Base-by-base conservation (phyloP, 345 rosid genomes). In the Syzygium grande region DNA sequence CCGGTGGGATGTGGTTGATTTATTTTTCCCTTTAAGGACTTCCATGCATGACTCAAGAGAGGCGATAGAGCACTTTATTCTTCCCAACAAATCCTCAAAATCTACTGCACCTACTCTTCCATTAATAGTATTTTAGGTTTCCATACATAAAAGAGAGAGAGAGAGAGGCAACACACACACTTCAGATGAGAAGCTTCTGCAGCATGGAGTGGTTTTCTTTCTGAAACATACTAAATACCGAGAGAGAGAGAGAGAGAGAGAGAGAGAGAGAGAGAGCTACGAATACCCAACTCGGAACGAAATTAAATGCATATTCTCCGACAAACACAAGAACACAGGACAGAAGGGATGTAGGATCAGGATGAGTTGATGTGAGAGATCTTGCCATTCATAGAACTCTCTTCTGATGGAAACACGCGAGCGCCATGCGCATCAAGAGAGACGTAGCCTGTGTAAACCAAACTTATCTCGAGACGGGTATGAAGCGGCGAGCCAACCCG, bases 301-400 rank as follows among this genome's bases (percentile, higher is more conserved):
- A 86, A 65, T 63, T 86, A 51, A 86, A 86, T 86, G 87, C 87
- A 65, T 23, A 63, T 86, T 86, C 87, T 41, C 53, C 58, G 83
- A 49, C 52, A 53, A 86, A 63, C 84, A 30, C 58, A 86, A 63
- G 49, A 73, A 38, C 6, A 30, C 79, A 9, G 23, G 49, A 73
- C 49, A 1, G 46, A 38, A 19, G 83, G 83, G 83, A 38, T 21
- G 2, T 19, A 43, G 83, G 19, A 38, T 38, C 83, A 22, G 49
- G 83, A 73, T 73, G 83, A 73, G 21, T 73, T 73, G 8, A 73
- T 11, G 27, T 5, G 49, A 38, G 49, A 73, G 49, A 38, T 73
- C 83, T 73, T 38, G 83, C 83, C 49, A 73, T 73, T 38, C 83
- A 38, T 73, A 38, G 83, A 73, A 73, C 83, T 73, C 80, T 9